Base-by-base conservation (phyloP, 2,329 filamentous ascomycete genomes). In the Aspergillus nomiae region DNA sequence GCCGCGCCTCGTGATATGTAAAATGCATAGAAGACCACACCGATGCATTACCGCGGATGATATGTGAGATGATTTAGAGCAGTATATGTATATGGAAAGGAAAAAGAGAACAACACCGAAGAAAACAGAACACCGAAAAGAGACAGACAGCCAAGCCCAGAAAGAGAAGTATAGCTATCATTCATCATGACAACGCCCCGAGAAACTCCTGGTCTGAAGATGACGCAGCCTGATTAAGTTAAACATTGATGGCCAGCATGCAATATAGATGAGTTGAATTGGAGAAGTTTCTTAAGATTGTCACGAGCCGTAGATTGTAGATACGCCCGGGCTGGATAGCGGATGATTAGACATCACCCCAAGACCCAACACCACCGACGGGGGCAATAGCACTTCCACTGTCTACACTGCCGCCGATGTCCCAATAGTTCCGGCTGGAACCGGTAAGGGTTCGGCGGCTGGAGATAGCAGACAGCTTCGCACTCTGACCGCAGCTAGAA, bases 341-440 rank as follows among this genome's bases (percentile, higher is more conserved):
- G 55, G 41, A 26, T 7, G 30, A 14, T 54, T 63, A 71, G 16
- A 68, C 64, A 58, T 94, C 92, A 11, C 91, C 91, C 92, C 92
- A 95, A 69, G 86, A 89, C 19, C 91, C 91, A 83, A 91, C 86
- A 1, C 88, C 89, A 45, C 91, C 87, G 67, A 90, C 82, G 59
- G 89, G 89, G 2, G 86, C 87, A 75, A 91, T 87, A 65, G 89
- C 83, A 67, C 89, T 91, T 4, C 90, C 90, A 60, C 91, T 94
- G 2, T 91, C 91, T 28, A 92, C 85, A 70, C 89, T 93, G 7
- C 88, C 91, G 30, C 92, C 92, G 67, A 97, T 87, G 76, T 97
- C 94, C 94, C 94, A 97, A 77, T 96, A 97, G 74, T 96, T 92
- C 59, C 92, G 83, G 53, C 89, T 92, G 51, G 91, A 94, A 38